These are phyloP conservation scores for Puccinia polysora DNA, from an alignment of 1,284 basidiomycete species.

Conservation along the genomic window DNA sequence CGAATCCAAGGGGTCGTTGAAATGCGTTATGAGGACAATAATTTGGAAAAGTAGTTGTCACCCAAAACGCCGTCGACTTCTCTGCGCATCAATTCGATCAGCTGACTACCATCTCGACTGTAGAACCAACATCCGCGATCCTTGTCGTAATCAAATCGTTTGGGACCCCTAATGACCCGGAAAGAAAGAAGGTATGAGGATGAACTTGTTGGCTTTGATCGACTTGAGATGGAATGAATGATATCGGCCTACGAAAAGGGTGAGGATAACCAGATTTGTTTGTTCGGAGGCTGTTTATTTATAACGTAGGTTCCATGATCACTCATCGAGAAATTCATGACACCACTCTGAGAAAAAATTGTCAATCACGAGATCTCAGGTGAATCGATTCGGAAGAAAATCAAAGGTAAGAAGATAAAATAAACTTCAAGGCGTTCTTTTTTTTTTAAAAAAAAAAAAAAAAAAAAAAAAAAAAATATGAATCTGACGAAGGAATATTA, in stretches of 20 bases:
- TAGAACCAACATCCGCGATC: conserved; percentile 25
- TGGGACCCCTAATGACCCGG: conserved; percentile 34
- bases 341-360: conserved; percentile 13
- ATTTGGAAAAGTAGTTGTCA: conserved; percentile 2
- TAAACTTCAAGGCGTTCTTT: background rate
- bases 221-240: background rate
- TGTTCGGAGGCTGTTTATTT: conserved; percentile 41
- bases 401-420: background rate
- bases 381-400: background rate
- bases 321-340: conserved; percentile 36
- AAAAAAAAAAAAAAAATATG: too few relatives aligned
- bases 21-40: background rate
- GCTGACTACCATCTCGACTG: conserved; percentile 17
- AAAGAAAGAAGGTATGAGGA: background rate
- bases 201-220: background rate
- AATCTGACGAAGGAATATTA: too few relatives aligned
- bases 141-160: conserved; percentile 40
- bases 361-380: background rate
- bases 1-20: too few relatives aligned
- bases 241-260: conserved; percentile 30
- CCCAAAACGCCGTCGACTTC: conserved; percentile 21
- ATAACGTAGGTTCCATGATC: conserved; percentile 28
- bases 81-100: conserved; percentile 12
- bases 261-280: conserved; percentile 43
- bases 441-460: background rate